phyloP scores from a whole-genome alignment of 805 yeast genomes.

The Cyberlindnera mrakii region DNA sequence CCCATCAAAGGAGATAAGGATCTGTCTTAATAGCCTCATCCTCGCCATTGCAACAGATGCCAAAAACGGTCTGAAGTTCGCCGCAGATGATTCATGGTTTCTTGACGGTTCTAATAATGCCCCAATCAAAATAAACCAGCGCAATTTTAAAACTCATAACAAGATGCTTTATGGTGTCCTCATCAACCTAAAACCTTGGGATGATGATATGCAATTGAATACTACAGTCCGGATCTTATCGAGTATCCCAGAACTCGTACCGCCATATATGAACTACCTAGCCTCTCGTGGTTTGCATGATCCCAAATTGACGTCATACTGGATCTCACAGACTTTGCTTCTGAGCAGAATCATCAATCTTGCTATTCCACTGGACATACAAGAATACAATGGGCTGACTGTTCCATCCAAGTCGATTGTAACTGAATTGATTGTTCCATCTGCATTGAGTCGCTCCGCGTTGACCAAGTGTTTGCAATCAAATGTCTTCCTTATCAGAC shows the following conservation, averaged over 20 bases:
- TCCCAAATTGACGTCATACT: constrained; percentile 74
- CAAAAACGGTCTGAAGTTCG: constrained; percentile 38
- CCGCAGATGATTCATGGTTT: constrained; percentile 50
- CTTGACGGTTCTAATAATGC: constrained; percentile 21
- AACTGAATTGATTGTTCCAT: constrained; percentile 56
- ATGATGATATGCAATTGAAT: constrained; percentile 55
- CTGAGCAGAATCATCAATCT: constrained; percentile 53
- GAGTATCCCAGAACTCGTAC: constrained; percentile 61
- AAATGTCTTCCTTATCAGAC: constrained; percentile 48
- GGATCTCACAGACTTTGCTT: constrained; percentile 69
- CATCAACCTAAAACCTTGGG: constrained; percentile 74
- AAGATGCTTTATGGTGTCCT: constrained; percentile 58
- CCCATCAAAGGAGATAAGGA: constrained; percentile 30
- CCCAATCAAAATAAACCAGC: constrained; percentile 40
- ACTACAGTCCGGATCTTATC: constrained; percentile 45
- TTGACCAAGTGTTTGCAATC: constrained; percentile 53
- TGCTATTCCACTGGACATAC: constrained; percentile 42
- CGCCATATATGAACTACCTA: constrained; percentile 59
- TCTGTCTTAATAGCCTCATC: constrained; percentile 41
- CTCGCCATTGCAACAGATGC: constrained; percentile 42
- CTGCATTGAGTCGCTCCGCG: constrained; percentile 51
- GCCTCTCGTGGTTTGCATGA: constrained; percentile 67
- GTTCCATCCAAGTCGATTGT: constrained; percentile 33
- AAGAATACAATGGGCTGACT: constrained; percentile 17
- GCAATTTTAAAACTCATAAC: constrained; percentile 56